Base-by-base conservation (phyloP, 2,329 filamentous ascomycete genomes). In the Falciphora oryzae region DNA sequence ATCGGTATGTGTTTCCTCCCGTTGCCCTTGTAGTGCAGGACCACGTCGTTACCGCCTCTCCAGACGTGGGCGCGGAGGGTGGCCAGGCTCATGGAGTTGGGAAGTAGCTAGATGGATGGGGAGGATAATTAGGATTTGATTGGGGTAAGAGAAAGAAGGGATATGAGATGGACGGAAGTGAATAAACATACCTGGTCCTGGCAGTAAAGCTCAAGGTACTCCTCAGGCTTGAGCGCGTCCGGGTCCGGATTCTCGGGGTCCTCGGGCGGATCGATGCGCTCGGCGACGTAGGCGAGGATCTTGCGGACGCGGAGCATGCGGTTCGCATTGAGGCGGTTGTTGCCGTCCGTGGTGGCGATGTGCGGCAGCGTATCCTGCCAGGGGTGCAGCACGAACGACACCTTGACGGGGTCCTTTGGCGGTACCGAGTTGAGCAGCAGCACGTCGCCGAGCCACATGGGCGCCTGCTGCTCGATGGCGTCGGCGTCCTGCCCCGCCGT, bases 251-350 rank as follows among this genome's bases (percentile, higher is more conserved):
- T 53, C 57, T 66, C 66, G 28, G 64, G 59, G 18, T 65, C 65
- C 13, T 65, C 64, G 3, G 67, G 82, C 10, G 86, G 83, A 70
- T 98, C 94, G 65, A 99, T 94, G 64, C 93, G 85, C 76, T 99
- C 95, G 1, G 93, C 92, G 25, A 99, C 87, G 71, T 99, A 99
- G 0, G 88, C 87, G 65, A 98, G 79, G 28, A 99, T 95, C 81
- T 99, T 99, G 79, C 92, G 94, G 4, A 96, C 92, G 60, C 95
- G 86, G 62, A 99, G 82, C 95, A 99, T 98, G 64, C 94, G 87
- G 73, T 98, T 99, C 14, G 95, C 95, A 74, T 98, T 99, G 63
- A 99, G 83, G 29, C 95, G 89, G 69, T 93, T 94, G 75, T 94
- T 96, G 63, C 89, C 89, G 72, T 96, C 93, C 4, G 86, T 77